Evolutionary conservation across 108 stramenopile species (phyloP), one percentile per base, ranked within the genome.

Genomic region (Skeletonema menzelii): DNA sequence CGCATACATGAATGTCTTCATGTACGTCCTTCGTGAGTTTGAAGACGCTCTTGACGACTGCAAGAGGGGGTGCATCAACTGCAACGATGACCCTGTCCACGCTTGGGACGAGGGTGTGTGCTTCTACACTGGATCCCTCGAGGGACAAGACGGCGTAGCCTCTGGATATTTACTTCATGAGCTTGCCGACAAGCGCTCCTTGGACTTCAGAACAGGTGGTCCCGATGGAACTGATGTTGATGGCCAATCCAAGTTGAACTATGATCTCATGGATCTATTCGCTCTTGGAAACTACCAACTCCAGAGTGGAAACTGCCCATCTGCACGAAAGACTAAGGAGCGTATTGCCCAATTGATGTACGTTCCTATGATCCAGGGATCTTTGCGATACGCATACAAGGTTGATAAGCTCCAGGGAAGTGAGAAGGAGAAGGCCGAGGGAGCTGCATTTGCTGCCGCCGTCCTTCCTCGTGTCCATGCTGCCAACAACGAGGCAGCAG

Each of bases 21-120:
- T 93, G 91, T 94, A 91, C 58, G 87, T 84, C 67, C 77, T 91
- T 49, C 76, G 85, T 8, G 83, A 85, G 56, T 78, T 89, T 59
- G 89, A 92, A 49, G 87, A 90, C 64, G 91, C 94, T 20, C 49
- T 90, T 44, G 79, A 87, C 59, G 87, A 93, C 17, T 96, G 93
- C 67, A 47, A 80, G 27, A 71, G 47, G 12, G 63, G 63, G n/a
- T 88, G 87, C 56, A 40, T 79, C 32, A 44, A 63, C 17, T 88
- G 89, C 57, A 93, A 92, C 49, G 82, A 86, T 42, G 86, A 82
- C 26, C 56, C 85, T 27, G 85, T 92, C 28, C 84, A 87, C 72
- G 82, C 84, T 22, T 87, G 84, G 87, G 90, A 91, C 65, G 80
- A 84, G 64, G 84, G 85, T 30, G 88, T 89, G 2, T 79, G 79